Evolutionary conservation across 306 rosid genomes (phyloP).

Genomic region (Glycine tomentella): DNA sequence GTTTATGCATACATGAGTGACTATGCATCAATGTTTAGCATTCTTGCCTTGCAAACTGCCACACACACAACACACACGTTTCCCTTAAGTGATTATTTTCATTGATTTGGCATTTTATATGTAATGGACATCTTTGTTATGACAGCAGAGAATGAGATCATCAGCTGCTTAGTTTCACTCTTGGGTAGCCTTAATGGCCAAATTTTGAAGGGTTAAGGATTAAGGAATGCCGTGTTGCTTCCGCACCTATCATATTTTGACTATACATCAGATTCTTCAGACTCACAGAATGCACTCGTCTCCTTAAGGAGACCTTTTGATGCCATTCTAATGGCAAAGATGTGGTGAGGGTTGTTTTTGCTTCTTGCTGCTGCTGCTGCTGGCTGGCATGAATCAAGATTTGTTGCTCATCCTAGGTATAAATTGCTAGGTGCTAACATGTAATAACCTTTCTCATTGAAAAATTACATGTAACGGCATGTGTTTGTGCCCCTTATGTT

Average conservation of each 20-base stretch:
- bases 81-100: neutral
- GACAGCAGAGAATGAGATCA: constrained; percentile 5
- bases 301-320: neutral
- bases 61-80: neutral
- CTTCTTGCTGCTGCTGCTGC: neutral
- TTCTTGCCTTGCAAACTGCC: constrained; percentile 15
- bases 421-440: neutral
- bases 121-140: neutral
- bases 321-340: neutral
- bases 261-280: constrained; percentile 22
- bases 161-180: neutral
- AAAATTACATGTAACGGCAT: neutral
- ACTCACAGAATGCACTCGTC: neutral
- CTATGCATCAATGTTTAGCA: neutral
- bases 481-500: neutral
- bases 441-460: neutral
- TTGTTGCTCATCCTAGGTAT: constrained; percentile 11
- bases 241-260: constrained; percentile 1
- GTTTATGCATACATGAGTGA: too few species aligned
- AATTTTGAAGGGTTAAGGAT: constrained; percentile 11
- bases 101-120: neutral
- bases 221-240: neutral
- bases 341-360: constrained; percentile 6
- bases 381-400: constrained; percentile 4
- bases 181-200: constrained; percentile 19